Percentiles rank a stretch among this genome's conserved stretches.
These are phyloP conservation scores for Malus hybrid DNA, from an alignment of 331 rosid species.

Conservation along the genomic window DNA sequence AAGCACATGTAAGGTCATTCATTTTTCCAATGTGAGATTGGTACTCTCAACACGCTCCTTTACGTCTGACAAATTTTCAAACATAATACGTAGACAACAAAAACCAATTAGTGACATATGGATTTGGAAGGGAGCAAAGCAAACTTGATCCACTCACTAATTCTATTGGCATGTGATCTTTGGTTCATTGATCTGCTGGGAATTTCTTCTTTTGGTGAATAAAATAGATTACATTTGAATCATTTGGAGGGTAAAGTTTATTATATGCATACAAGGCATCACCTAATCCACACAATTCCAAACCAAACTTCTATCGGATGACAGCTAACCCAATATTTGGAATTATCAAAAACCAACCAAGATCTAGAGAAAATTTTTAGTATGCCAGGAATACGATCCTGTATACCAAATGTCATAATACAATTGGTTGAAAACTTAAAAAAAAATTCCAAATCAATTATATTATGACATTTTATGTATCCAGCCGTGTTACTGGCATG, in stretches of 20 bases:
- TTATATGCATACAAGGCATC: neutral
- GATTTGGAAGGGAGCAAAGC: neutral
- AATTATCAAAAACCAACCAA: neutral
- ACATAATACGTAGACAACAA: too few relatives aligned
- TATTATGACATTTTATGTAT: too few relatives aligned
- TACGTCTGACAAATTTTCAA: too few relatives aligned
- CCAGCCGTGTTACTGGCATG: too few relatives aligned
- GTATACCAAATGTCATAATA: too few relatives aligned
- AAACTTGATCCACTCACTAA: neutral
- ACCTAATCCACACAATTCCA: constrained; percentile 6
- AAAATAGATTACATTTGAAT: neutral
- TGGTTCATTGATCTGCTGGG: neutral
- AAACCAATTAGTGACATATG: too few relatives aligned
- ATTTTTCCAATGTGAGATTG: fast-evolving
- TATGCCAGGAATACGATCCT: too few relatives aligned
- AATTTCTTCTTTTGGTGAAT: neutral
- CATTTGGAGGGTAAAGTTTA: neutral
- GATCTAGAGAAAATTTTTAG: too few relatives aligned
- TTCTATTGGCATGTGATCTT: neutral
- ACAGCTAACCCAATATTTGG: neutral
- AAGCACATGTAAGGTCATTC: too few relatives aligned
- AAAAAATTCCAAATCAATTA: too few relatives aligned
- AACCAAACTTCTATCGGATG: constrained; percentile 9
- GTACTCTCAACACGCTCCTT: too few relatives aligned
- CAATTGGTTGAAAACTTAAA: too few relatives aligned